Base-by-base conservation (phyloP, 202 grass and related monocot genomes). In the Carex arenaria region DNA sequence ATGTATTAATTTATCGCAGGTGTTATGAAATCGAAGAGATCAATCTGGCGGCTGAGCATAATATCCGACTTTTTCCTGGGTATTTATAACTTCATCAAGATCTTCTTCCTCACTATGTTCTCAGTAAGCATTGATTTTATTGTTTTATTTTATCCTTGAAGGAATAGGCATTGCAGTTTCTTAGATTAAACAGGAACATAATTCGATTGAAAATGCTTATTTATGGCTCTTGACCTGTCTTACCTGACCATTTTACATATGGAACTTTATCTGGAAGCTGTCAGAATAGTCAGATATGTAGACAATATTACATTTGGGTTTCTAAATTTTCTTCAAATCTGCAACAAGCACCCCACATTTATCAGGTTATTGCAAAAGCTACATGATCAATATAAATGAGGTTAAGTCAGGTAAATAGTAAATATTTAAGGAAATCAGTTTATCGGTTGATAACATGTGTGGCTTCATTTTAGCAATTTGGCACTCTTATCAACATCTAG, bases 81-180 rank as follows among this genome's bases (percentile, higher is more conserved):
- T 85, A 30, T 95, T 82, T 76, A 90, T 79, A 92, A 89, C 85
- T 95, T 89, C 59, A 84, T 98, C 30, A 82, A 80, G 83, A 2
- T 92, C 60, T 98, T 98, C 89, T 88, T 98, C 18, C 49, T 82
- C 12, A 98, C 96, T 32, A 88, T 98, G 96, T 98, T 98, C 83
- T 98, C 93, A 5, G 96, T 98, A 92, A 80, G 90, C 61, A 13
- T 67, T 23, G 28, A 1, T 69, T 66, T 53, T 57, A 43, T 40
- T 40, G 7, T 38, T 49, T 73, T 84, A 13, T 40, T 73, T 73
- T 30, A 9, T 73, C 23, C 30, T 70, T 17, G 14, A 6, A 26
- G 42, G 20, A 75, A 67, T 28, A 13, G 26, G 61, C 23, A n/a
- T 75, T 26, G 5, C 49, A 32, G 5, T 34, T 76, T 31, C 12